Evolutionary conservation across 1,139 yeast species (phyloP), one percentile per base, ranked within the genome.

Genomic region (Zygosaccharomyces sapae): DNA sequence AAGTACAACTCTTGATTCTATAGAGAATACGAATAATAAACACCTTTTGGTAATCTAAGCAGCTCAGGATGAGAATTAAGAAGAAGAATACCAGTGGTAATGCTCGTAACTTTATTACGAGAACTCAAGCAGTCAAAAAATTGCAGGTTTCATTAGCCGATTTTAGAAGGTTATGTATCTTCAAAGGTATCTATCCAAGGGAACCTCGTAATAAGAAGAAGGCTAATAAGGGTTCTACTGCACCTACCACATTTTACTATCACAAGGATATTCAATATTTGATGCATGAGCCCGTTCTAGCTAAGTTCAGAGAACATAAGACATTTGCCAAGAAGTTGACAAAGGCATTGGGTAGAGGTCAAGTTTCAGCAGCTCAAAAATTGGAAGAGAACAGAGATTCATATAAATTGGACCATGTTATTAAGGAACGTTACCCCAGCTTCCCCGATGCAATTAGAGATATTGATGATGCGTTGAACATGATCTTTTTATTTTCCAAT

Each of bases 341-440:
- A 54, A 81, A 81, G 59, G 96, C 96, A 33, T 74, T 92, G 51
- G 96, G 96, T 46, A 82, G 92, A 67, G 96, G 96, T 55, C 97
- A 94, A 66, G 80, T 89, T 50, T 76, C 81, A 39, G 88, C 86
- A 69, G 98, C 98, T 39, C 86, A 87, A 67, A 81, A 82, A 58
- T 74, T 92, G 54, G 97, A 90, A 58, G 76, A 76, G 50, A 80
- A 83, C 66, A 77, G 95, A 61, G 95, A 96, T 40, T 77, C 78
- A 55, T 92, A 90, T 68, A 86, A 86, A 50, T 77, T 92, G 59
- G 97, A 92, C 62, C 88, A 87, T 60, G 81, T 92, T 52, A 85
- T 92, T 62, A 90, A 88, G 67, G 98, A 92, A 69, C 79, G 99
- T 64, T 92, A 92, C 66, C 98, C 99, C 38, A 82, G 96, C n/a